These are phyloP conservation scores for Backusella westeae DNA, from an alignment of 192 early-diverging fungal species.

Conservation along the genomic window DNA sequence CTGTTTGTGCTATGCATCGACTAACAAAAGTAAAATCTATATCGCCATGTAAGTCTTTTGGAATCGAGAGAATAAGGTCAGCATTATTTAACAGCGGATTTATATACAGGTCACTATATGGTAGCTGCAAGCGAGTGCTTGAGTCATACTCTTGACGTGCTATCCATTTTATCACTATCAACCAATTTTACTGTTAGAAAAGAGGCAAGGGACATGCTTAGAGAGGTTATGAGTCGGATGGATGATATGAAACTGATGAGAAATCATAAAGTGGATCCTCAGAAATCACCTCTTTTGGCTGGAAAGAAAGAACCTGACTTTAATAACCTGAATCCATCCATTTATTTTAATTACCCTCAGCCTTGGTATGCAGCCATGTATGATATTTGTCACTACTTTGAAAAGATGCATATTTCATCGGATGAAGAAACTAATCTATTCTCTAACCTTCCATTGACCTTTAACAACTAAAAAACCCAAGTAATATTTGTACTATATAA, in stretches of 20 bases:
- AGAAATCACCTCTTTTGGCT: neutral
- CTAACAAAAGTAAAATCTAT: neutral
- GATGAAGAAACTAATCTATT: neutral
- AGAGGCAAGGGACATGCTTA: neutral
- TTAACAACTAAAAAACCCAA: neutral
- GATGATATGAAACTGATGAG: neutral
- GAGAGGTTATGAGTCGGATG: neutral
- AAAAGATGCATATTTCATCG: neutral
- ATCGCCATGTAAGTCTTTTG: neutral
- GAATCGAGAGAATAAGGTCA: neutral
- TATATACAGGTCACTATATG: neutral
- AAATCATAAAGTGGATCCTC: neutral
- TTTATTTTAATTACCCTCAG: neutral
- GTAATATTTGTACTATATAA: too few relatives aligned
- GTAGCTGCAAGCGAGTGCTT: neutral
- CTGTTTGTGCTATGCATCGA: neutral
- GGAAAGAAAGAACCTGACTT: neutral
- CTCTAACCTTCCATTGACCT: neutral
- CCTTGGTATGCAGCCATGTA: neutral
- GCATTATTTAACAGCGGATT: too few relatives aligned
- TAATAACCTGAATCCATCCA: neutral
- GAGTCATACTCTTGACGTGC: neutral
- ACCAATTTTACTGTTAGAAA: neutral
- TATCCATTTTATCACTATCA: neutral
- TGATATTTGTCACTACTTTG: neutral